Conservation (phyloP, 169 alveolate genomes). For the Eimeria tenella region DNA sequence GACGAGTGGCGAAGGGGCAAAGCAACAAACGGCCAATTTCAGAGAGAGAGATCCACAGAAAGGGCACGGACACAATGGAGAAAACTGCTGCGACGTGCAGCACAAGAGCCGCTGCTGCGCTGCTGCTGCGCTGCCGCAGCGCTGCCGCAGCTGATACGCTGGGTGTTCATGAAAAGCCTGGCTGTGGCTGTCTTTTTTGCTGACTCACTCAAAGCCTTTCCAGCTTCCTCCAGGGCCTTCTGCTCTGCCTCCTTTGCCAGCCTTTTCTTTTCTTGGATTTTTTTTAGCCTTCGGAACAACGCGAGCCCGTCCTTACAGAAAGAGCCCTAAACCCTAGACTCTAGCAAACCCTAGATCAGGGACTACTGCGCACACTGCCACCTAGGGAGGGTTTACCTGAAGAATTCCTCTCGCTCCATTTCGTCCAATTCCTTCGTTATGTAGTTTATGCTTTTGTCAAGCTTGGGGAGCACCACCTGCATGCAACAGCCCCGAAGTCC, state of each 20-base stretch:
- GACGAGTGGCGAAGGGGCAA: too few relatives aligned
- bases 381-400: constrained; percentile 81
- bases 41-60: too few relatives aligned
- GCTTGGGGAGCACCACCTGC: constrained; percentile 92
- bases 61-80: too few relatives aligned
- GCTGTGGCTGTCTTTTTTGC: neutral
- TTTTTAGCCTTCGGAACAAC: constrained; percentile 44
- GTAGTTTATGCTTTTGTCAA: constrained; percentile 89
- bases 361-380: neutral
- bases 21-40: too few relatives aligned
- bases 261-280: constrained; percentile 76
- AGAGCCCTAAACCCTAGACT: neutral
- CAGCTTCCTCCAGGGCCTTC: constrained; percentile 25
- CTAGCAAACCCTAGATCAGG: constrained; percentile 1
- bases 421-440: constrained; percentile 95
- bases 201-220: neutral
- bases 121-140: too few relatives aligned
- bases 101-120: too few relatives aligned
- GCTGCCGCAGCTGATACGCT: neutral
- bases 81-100: too few relatives aligned
- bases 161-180: too few relatives aligned
- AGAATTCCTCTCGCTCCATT: constrained; percentile 95
- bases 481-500: neutral
- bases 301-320: neutral
- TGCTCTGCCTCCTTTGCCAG: constrained; percentile 87